Evolutionary conservation across 2,329 filamentous ascomycete species (phyloP).

Genomic region (Scedosporium minutisporum): DNA sequence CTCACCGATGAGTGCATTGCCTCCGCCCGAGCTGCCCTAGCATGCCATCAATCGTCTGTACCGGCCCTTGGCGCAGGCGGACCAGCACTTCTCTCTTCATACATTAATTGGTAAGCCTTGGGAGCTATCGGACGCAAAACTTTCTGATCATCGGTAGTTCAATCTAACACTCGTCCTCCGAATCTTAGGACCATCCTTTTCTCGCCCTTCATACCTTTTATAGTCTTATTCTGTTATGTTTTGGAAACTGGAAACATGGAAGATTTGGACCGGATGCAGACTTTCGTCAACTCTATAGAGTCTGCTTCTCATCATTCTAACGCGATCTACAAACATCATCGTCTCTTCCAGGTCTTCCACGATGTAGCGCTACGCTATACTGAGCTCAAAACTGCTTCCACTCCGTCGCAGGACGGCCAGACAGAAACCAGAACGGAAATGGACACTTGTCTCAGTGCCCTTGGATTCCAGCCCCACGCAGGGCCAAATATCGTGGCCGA

Average conservation of each 20-base stretch:
- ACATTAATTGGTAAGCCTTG: neutral
- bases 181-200: neutral
- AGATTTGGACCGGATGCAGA: neutral
- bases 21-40: neutral
- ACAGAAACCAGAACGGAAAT: neutral
- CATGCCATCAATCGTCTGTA: neutral
- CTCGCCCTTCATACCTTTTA: neutral
- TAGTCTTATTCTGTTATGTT: neutral
- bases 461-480: neutral
- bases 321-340: neutral
- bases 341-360: slow-evolving; percentile 5
- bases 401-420: slow-evolving; percentile 17
- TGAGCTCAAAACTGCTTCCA: neutral
- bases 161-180: neutral
- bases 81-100: neutral
- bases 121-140: neutral
- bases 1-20: slow-evolving; percentile 3
- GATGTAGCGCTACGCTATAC: neutral
- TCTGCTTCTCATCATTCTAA: neutral
- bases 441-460: neutral
- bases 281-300: neutral
- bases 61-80: neutral
- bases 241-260: neutral
- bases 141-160: neutral
- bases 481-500: neutral